Percentiles rank a stretch among this genome's conserved stretches.
Conservation (phyloP, 768 basidiomycete species). For the Xerocomellus amylosporus region DNA sequence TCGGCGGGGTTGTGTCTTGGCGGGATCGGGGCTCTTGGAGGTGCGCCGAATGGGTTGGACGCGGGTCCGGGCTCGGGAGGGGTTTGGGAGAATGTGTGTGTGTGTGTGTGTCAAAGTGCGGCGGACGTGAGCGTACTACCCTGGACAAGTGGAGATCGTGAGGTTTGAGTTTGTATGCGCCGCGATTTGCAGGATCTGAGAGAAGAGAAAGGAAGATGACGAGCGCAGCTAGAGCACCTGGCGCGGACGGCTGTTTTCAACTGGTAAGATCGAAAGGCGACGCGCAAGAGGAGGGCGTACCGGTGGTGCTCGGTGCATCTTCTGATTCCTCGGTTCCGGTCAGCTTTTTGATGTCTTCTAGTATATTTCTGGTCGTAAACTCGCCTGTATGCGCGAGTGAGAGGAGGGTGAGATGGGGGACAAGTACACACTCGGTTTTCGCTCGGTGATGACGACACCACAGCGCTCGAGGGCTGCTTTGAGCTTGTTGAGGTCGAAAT, state of each 20-base stretch:
- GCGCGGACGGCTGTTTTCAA: slow-evolving; percentile 62
- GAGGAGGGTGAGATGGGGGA: neutral
- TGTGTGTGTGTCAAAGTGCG: too few relatives aligned
- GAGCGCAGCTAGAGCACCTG: slow-evolving; percentile 78
- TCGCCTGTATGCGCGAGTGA: slow-evolving; percentile 56
- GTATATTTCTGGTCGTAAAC: slow-evolving; percentile 75
- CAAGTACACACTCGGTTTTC: slow-evolving; percentile 91
- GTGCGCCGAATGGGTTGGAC: too few relatives aligned
- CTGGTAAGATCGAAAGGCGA: neutral
- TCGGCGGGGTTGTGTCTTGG: too few relatives aligned
- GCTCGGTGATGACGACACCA: slow-evolving; percentile 86
- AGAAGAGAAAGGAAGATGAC: slow-evolving; percentile 80
- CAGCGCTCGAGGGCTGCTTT: slow-evolving; percentile 86
- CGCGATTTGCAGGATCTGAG: slow-evolving; percentile 73
- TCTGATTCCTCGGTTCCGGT: slow-evolving; percentile 36
- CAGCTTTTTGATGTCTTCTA: slow-evolving; percentile 66
- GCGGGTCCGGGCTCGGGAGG: too few relatives aligned
- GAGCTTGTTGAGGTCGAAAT: slow-evolving; percentile 86
- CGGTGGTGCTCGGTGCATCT: slow-evolving; percentile 10
- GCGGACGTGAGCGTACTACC: too few relatives aligned
- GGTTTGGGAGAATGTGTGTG: too few relatives aligned
- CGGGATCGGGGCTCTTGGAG: too few relatives aligned
- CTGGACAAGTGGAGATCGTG: too few relatives aligned
- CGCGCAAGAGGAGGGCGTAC: slow-evolving; percentile 6
- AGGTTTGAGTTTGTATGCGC: slow-evolving; percentile 73